Percentiles rank a stretch among this genome's conserved stretches.
Conservation (phyloP, 2,329 filamentous ascomycete species). For the Elsinoe ampelina region DNA sequence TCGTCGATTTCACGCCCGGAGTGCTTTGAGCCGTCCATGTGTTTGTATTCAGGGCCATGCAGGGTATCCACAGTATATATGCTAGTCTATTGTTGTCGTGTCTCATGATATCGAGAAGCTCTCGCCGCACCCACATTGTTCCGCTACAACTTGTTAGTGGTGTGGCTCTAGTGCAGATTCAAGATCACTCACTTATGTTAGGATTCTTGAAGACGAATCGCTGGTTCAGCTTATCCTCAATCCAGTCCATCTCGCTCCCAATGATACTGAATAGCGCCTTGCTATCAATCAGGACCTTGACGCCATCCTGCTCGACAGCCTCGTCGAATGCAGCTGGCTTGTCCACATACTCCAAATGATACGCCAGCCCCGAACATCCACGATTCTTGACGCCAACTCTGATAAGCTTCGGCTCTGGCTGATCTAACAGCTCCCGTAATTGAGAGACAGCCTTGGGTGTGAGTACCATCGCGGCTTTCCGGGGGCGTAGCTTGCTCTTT, state of each 20-base stretch:
- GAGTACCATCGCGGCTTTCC: conserved; percentile 86
- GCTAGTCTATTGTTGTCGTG: conserved; percentile 7
- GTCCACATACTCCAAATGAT: conserved; percentile 91
- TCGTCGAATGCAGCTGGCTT: conserved; percentile 84
- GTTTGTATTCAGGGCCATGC: not conserved
- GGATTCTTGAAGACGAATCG: conserved; percentile 93
- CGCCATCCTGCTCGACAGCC: conserved; percentile 86
- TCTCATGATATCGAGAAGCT: conserved; percentile 59
- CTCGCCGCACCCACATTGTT: conserved; percentile 91
- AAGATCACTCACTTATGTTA: conserved; percentile 76
- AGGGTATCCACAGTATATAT: not conserved
- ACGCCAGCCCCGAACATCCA: conserved; percentile 87
- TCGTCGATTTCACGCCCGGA: conserved; percentile 52
- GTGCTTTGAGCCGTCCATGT: conserved; percentile 32
- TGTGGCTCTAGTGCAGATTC: not conserved
- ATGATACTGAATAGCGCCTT: conserved; percentile 98
- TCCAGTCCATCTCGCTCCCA: conserved; percentile 98
- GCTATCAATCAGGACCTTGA: conserved; percentile 91
- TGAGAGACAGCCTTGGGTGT: conserved; percentile 72
- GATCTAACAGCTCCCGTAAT: conserved; percentile 64
- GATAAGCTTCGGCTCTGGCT: conserved; percentile 86
- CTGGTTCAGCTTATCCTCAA: conserved; percentile 87
- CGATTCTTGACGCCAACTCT: conserved; percentile 89
- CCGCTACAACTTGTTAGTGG: conserved; percentile 51
- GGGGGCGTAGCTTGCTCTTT: conserved; percentile 60